These are phyloP conservation scores for Dendryphion nanum DNA, from an alignment of 2,329 filamentous ascomycete genomes.

Conservation along the genomic window DNA sequence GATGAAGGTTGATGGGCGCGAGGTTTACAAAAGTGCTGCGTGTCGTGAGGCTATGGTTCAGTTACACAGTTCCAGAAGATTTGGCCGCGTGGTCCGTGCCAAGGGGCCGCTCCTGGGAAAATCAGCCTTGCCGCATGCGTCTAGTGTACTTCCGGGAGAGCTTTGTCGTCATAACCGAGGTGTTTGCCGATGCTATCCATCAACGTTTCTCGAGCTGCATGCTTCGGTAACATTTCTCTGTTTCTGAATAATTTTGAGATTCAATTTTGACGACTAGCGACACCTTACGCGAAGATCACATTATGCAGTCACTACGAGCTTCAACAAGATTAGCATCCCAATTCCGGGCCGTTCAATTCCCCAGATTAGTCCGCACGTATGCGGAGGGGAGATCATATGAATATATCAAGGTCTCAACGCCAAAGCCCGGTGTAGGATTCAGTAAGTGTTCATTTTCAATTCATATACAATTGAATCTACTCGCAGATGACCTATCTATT, in stretches of 20 bases:
- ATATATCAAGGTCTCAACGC: conserved; percentile 76
- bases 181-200: conserved; percentile 26
- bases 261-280: no score
- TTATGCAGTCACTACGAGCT: conserved; percentile 54
- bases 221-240: no score
- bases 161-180: conserved; percentile 25
- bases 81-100: not conserved
- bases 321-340: conserved; percentile 62
- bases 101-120: not conserved
- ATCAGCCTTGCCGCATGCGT: conserved; percentile 1
- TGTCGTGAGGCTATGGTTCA: conserved; percentile 24
- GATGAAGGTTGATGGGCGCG: conserved; percentile 21
- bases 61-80: not conserved
- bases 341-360: conserved; percentile 57
- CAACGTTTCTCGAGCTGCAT: conserved; percentile 1
- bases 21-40: conserved; percentile 15
- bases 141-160: conserved; percentile 5
- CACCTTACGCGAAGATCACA: no score
- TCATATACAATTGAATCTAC: no score
- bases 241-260: no score
- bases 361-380: conserved; percentile 54
- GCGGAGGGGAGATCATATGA: conserved; percentile 62
- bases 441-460: no score
- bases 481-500: not conserved
- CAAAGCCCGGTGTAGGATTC: conserved; percentile 85